A percentile compares a stretch with the other conserved stretches of the same genome.
These are phyloP conservation scores for Bromus sterilis DNA, from an alignment of 176 grass and related monocot species.

Conservation along the genomic window DNA sequence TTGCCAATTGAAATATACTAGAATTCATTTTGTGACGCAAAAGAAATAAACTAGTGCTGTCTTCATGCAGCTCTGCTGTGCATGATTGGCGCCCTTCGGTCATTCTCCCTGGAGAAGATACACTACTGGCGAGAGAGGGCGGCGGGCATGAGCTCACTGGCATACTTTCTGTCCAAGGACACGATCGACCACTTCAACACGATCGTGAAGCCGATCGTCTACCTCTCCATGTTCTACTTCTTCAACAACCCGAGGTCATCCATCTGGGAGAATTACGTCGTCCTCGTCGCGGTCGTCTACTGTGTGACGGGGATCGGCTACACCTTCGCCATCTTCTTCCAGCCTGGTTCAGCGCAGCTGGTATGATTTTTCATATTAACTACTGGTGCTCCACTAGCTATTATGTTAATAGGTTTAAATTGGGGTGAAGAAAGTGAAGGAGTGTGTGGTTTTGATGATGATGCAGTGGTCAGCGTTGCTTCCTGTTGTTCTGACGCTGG, in stretches of 20 bases:
- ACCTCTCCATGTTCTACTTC: constrained; percentile 97
- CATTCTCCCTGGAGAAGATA: constrained; percentile 74
- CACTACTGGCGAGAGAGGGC: constrained; percentile 83
- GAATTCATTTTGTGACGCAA: background rate
- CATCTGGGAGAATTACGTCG: constrained; percentile 65
- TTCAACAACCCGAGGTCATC: constrained; percentile 92
- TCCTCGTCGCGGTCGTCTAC: constrained; percentile 70
- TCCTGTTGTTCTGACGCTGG: constrained; percentile 70
- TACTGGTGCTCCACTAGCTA: background rate
- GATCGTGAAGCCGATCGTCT: constrained; percentile 75
- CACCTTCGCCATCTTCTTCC: constrained; percentile 87
- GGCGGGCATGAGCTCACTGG: constrained; percentile 78
- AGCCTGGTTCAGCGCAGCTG: constrained; percentile 76
- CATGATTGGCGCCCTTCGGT: constrained; percentile 82
- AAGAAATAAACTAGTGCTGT: background rate
- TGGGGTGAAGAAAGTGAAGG: background rate
- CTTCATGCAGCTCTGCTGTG: constrained; percentile 71
- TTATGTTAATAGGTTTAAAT: background rate
- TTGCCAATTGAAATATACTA: background rate
- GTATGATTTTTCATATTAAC: background rate
- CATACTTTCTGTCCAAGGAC: constrained; percentile 80
- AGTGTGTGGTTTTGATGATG: background rate
- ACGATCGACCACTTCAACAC: constrained; percentile 89
- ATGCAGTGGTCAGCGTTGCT: constrained; percentile 79
- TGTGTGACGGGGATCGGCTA: constrained; percentile 85